Evolutionary conservation across 73 alveolate species (phyloP), one percentile per base, ranked within the genome.

Genomic region (Paramecium caudatum): DNA sequence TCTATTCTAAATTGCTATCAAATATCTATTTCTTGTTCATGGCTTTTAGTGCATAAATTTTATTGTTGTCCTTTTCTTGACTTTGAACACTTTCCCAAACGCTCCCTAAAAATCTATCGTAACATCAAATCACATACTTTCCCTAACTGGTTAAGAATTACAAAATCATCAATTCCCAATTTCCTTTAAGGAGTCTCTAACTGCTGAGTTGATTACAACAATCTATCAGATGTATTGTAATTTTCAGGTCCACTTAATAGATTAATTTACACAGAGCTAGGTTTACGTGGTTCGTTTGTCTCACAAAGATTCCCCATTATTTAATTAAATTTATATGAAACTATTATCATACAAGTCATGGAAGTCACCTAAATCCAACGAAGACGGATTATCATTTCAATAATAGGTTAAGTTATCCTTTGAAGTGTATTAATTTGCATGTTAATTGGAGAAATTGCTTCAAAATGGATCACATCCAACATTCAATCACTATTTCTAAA

Each of bases 21-120:
- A 91, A 91, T 23, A 97, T 62, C 46, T 91, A 93, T 43, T 91
- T 93, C 94, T 96, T 97, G 45, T 95, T 91, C 13, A 97, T 94
- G 33, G 86, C 96, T 92, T 96, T 97, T 94, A 96, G 65, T 82
- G 98, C 98, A 90, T 90, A 96, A 46, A 84, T 95, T 32, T 94
- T 91, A 19, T 97, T 93, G 17, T 80, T 90, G 55, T 95, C 97
- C 85, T 93, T 96, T 94, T 91, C 61, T 81, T 88, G 0, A 96
- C 99, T 90, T 96, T 97, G 87, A 91, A 97, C 13, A 95, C 99
- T 91, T 93, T 95, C n/a, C 99, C 99, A 92, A 91, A 97, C 61
- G 98, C 92, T 47, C 98, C 99, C 69, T 93, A 55, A 25, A 55
- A 55, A 55, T 23, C 80, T 55, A 55, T 55, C 80, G 80, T 55